phyloP scores from a whole-genome alignment of 805 yeast species.

The Lipomyces japonicus region DNA sequence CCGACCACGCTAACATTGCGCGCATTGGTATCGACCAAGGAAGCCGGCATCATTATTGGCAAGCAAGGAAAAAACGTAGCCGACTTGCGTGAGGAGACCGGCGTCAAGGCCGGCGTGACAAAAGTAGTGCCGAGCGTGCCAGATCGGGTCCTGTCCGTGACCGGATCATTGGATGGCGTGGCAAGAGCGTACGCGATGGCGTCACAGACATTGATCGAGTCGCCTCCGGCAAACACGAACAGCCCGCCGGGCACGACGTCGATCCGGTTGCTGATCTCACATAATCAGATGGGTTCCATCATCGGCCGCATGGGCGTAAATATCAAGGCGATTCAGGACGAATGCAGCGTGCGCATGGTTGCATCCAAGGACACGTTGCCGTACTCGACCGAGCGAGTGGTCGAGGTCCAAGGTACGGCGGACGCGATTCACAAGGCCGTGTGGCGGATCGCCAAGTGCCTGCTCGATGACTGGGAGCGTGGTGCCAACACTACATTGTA shows the following conservation, averaged over 20 bases:
- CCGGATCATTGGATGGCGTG: slow-evolving; percentile 67
- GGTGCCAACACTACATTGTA: slow-evolving; percentile 63
- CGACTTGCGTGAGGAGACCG: slow-evolving; percentile 65
- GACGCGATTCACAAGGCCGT: slow-evolving; percentile 56
- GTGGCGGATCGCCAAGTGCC: slow-evolving; percentile 60
- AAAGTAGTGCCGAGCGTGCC: slow-evolving; percentile 74
- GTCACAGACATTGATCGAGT: slow-evolving; percentile 58
- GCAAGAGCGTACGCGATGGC: slow-evolving; percentile 65
- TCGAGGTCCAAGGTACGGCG: slow-evolving; percentile 80
- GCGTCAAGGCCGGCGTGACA: slow-evolving; percentile 83
- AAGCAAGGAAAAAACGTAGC: slow-evolving; percentile 77
- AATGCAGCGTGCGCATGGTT: slow-evolving; percentile 69
- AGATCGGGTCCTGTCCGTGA: slow-evolving; percentile 75
- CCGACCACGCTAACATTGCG: slow-evolving; percentile 38
- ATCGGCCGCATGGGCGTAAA: slow-evolving; percentile 80
- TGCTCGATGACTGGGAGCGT: slow-evolving; percentile 69
- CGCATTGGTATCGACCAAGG: slow-evolving; percentile 73
- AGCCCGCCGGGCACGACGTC: slow-evolving; percentile 47
- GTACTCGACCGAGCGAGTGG: slow-evolving; percentile 77
- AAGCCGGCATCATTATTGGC: slow-evolving; percentile 88
- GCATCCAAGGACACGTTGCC: slow-evolving; percentile 82
- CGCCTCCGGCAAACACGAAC: slow-evolving; percentile 54
- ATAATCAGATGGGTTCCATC: slow-evolving; percentile 81
- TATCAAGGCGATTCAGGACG: slow-evolving; percentile 73
- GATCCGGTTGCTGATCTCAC: slow-evolving; percentile 71